Conservation (phyloP, 2,329 filamentous ascomycete genomes). For the Diaporthe sp. region DNA sequence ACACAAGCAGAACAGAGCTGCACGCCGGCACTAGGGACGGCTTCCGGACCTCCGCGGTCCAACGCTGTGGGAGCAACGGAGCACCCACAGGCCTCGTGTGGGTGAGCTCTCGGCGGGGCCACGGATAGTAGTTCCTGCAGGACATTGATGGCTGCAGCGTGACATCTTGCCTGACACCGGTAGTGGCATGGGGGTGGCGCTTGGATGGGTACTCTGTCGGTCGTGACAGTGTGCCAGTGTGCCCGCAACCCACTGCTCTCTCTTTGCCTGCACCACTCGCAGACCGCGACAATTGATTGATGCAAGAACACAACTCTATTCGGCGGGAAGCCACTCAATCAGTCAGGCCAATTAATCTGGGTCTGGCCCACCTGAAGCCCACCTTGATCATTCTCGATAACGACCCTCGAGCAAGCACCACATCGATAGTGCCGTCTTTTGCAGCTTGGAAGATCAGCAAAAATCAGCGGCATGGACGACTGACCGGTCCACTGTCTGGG, state of each 20-base stretch:
- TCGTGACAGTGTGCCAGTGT: neutral
- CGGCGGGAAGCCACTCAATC: conserved; percentile 15
- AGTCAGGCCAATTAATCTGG: neutral
- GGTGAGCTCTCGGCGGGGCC: conserved; percentile 17
- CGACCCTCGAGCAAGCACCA: neutral
- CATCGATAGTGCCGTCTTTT: conserved; percentile 7
- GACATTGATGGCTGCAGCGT: conserved; percentile 24
- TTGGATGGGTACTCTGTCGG: neutral
- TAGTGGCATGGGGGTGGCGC: conserved; percentile 17
- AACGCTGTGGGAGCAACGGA: conserved; percentile 7
- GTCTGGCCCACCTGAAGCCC: neutral
- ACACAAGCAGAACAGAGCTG: neutral
- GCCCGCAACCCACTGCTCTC: neutral
- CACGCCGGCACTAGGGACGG: conserved; percentile 24
- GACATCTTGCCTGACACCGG: conserved; percentile 27
- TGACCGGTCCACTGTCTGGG: neutral
- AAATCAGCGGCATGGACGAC: neutral
- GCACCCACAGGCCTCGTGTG: conserved; percentile 12
- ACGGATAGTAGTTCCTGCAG: conserved; percentile 25
- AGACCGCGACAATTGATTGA: neutral
- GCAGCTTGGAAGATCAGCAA: neutral
- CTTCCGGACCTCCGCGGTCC: conserved; percentile 29
- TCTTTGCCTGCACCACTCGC: neutral
- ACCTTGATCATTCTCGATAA: conserved; percentile 6
- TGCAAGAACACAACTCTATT: conserved; percentile 17